These are phyloP conservation scores for Gloeophyllum trabeum DNA, from an alignment of 768 basidiomycete genomes.

Conservation along the genomic window DNA sequence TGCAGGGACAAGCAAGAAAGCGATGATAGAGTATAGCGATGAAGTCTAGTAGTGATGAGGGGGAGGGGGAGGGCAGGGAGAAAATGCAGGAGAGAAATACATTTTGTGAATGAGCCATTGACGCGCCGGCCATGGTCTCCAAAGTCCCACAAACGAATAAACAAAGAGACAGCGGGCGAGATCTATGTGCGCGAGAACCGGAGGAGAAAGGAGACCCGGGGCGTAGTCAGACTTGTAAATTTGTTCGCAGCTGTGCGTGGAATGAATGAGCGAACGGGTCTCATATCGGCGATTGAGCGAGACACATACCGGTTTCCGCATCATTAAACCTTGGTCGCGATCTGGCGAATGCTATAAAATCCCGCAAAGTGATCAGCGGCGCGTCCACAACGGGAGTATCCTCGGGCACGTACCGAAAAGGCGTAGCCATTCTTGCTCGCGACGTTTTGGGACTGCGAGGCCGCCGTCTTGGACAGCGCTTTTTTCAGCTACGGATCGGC, in stretches of 20 bases:
- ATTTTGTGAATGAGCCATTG: neutral
- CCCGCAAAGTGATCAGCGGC: constrained; percentile 5
- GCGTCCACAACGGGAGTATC: too few species aligned
- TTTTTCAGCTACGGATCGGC: constrained; percentile 42
- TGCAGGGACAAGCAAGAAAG: neutral
- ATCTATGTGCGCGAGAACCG: too few species aligned
- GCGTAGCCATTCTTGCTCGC: neutral
- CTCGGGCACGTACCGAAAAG: neutral
- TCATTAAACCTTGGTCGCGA: constrained; percentile 37
- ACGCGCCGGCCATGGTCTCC: constrained; percentile 12
- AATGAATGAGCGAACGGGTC: neutral
- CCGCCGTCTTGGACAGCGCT: constrained; percentile 42
- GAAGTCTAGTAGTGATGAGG: neutral
- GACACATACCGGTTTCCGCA: constrained; percentile 37
- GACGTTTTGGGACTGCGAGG: constrained; percentile 11
- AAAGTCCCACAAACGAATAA: constrained; percentile 8
- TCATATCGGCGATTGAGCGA: neutral
- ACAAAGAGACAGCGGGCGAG: constrained; percentile 4
- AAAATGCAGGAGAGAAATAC: neutral
- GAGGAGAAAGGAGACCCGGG: constrained; percentile 4
- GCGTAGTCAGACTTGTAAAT: constrained; percentile 19
- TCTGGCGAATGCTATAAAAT: constrained; percentile 22
- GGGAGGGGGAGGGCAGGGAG: neutral
- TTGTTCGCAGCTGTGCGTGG: constrained; percentile 18
- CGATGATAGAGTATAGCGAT: neutral